phyloP scores from a whole-genome alignment of 768 basidiomycete species.

The Macrolepiota dolichaula region DNA sequence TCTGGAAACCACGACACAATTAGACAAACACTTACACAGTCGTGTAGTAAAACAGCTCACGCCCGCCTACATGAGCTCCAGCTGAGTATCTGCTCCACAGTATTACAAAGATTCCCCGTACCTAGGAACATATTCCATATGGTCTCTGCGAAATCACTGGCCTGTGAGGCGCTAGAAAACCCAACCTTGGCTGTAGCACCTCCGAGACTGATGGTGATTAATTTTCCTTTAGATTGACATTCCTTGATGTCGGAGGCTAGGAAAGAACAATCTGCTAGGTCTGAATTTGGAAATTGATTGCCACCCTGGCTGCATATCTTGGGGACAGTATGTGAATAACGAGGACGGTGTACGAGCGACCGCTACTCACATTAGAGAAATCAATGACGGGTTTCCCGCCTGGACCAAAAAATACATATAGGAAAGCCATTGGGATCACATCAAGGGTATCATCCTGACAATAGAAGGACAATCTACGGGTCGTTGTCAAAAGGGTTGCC shows the following conservation, averaged over 20 bases:
- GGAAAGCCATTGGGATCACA: constrained; percentile 58
- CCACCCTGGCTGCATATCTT: constrained; percentile 55
- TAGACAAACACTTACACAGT: neutral
- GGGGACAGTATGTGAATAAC: neutral
- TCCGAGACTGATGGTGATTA: constrained; percentile 50
- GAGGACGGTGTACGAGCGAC: neutral
- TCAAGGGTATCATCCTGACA: constrained; percentile 63
- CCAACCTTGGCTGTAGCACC: constrained; percentile 56
- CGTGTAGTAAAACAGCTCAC: constrained; percentile 20
- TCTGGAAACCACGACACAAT: constrained; percentile 17
- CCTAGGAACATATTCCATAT: constrained; percentile 75
- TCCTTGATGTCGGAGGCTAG: constrained; percentile 57
- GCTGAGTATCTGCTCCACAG: neutral
- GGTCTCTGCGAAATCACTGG: constrained; percentile 48
- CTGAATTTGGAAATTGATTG: constrained; percentile 52
- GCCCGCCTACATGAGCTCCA: constrained; percentile 23
- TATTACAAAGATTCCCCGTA: constrained; percentile 13
- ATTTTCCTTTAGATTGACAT: constrained; percentile 63
- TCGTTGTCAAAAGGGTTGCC: neutral
- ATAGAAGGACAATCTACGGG: constrained; percentile 49
- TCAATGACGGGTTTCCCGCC: constrained; percentile 58
- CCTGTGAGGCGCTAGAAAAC: constrained; percentile 53
- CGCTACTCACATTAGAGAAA: constrained; percentile 50
- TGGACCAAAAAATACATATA: constrained; percentile 57
- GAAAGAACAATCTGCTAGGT: constrained; percentile 62